A percentile compares a stretch with the other conserved stretches of the same genome.
These are phyloP conservation scores for Sporisorium graminicola DNA, from an alignment of 1,284 basidiomycete genomes.

Conservation along the genomic window DNA sequence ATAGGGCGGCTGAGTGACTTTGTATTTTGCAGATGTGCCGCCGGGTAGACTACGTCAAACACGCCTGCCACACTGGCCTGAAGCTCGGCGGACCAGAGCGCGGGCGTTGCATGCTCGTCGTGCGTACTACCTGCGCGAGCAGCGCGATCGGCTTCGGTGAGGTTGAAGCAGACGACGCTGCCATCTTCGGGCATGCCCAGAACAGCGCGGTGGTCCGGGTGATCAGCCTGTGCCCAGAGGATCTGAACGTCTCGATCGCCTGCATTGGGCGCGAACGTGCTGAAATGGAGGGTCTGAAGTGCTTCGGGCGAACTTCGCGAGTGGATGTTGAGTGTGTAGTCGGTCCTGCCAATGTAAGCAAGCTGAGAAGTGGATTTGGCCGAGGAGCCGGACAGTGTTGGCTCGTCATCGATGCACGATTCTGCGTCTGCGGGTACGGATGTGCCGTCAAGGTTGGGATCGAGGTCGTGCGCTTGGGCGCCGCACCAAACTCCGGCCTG, in stretches of 20 bases:
- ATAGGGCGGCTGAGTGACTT: slow-evolving; percentile 53
- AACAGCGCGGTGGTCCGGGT: slow-evolving; percentile 56
- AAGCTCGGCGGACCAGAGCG: slow-evolving; percentile 54
- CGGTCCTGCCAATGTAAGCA: slow-evolving; percentile 62
- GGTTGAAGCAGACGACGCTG: slow-evolving; percentile 63
- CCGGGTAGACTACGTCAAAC: slow-evolving; percentile 61
- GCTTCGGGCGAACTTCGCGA: slow-evolving; percentile 57
- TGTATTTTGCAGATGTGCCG: slow-evolving; percentile 49
- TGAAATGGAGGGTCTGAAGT: slow-evolving; percentile 64
- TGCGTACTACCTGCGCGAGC: neutral
- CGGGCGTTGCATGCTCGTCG: slow-evolving; percentile 13
- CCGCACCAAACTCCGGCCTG: slow-evolving; percentile 49
- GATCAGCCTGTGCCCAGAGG: slow-evolving; percentile 56
- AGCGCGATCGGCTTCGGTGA: slow-evolving; percentile 28
- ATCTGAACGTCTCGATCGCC: slow-evolving; percentile 63
- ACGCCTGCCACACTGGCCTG: slow-evolving; percentile 54
- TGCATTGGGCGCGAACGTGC: slow-evolving; percentile 64
- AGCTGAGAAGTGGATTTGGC: slow-evolving; percentile 42
- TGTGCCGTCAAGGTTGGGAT: neutral
- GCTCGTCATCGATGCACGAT: slow-evolving; percentile 51
- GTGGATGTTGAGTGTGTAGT: slow-evolving; percentile 68
- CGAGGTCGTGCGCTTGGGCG: slow-evolving; percentile 37
- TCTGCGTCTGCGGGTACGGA: slow-evolving; percentile 18
- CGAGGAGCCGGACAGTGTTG: slow-evolving; percentile 37
- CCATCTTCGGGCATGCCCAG: slow-evolving; percentile 64